Evolutionary conservation across 441 rosid genomes (phyloP).

Genomic region (Omphalea diandra): DNA sequence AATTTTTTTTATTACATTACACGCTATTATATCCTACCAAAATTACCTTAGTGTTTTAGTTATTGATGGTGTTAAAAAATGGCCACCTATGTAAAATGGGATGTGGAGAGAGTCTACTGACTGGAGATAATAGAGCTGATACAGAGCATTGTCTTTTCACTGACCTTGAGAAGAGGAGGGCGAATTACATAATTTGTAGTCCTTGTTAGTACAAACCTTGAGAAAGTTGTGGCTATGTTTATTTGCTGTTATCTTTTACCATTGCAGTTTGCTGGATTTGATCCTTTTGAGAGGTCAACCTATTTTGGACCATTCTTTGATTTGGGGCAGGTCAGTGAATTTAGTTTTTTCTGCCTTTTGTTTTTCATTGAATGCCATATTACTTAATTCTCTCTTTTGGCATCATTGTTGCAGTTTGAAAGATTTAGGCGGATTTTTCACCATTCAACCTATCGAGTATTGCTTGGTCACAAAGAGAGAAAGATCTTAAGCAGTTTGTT

Average conservation of each 20-base stretch:
- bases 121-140: too few species aligned
- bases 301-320: constrained; percentile 93
- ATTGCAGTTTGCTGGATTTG: constrained; percentile 89
- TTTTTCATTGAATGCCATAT: background rate
- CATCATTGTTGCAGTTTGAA: constrained; percentile 55
- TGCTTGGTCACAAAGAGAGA: constrained; percentile 87
- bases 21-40: too few species aligned
- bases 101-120: too few species aligned
- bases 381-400: constrained; percentile 6
- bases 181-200: too few species aligned
- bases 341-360: background rate
- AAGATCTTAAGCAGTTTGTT: constrained; percentile 74
- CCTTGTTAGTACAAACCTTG: too few species aligned
- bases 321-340: constrained; percentile 73
- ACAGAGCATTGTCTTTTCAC: too few species aligned
- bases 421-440: constrained; percentile 91
- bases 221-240: constrained; percentile 1
- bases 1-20: too few species aligned
- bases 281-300: constrained; percentile 88
- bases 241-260: constrained; percentile 6
- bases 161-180: too few species aligned
- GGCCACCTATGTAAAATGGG: too few species aligned
- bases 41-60: too few species aligned
- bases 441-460: constrained; percentile 80
- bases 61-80: too few species aligned